Base-by-base conservation (phyloP, 2,329 filamentous ascomycete genomes). In the Bisporella sp. region DNA sequence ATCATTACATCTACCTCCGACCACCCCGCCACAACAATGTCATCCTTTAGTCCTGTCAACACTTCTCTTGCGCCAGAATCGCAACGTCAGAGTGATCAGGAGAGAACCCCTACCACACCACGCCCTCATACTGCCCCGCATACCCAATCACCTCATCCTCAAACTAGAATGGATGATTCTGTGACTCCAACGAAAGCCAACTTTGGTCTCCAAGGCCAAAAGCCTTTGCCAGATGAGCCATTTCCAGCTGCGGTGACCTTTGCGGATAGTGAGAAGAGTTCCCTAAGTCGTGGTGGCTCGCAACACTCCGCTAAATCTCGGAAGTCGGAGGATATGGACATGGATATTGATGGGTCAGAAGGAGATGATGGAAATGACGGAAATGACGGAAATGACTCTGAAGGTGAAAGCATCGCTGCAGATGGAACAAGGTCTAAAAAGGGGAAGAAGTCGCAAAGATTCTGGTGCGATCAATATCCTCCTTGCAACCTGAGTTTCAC, bases 401-500 rank as follows among this genome's bases (percentile, higher is more conserved):
- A 89, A 54, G 79, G 79, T 45, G 84, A 71, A 37, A 82, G 77
- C 58, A 74, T 84, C 28, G 77, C 78, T 50, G 81, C 76, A 8
- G 82, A 85, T 63, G 73, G 81, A 41, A 73, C 75, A n/a, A 80
- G 85, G 55, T 85, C 87, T 6, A 84, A 79, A 47, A 95, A 95
- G 72, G 21, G 21, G 21, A 97, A 96, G 72, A 96, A 96, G 69
- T 89, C 90, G 0, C 90, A 96, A 67, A 82, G 89, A 43, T 99
- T 99, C 69, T 96, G 92, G 69, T 99, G 93, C 71, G 95, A 87
- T 4, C 90, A 96, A 32, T 97, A 89, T 61, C 92, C 92, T 30
- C 91, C 91, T 4, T 99, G 93, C 69, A 91, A 85, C 62, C 69
- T 99, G 51, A 96, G 90, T 68, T 99, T 99, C 66, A 97, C 93